Percentiles rank a stretch among this genome's conserved stretches.
phyloP scores from a whole-genome alignment of 805 yeast species.

The Komagataella pastoris region DNA sequence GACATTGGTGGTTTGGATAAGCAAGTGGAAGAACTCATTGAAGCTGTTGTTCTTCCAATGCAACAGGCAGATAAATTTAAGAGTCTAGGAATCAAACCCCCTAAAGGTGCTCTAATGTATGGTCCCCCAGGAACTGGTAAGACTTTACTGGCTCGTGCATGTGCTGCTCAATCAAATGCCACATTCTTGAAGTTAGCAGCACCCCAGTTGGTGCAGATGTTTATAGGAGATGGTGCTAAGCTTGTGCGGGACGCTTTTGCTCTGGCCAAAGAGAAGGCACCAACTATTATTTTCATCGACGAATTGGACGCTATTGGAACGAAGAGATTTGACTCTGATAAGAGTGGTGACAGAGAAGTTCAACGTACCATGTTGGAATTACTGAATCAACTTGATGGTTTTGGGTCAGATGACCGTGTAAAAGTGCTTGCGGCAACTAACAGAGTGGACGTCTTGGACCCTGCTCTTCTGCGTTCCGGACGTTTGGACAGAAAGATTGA shows the following conservation, averaged over 20 bases:
- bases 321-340: slow-evolving; percentile 93
- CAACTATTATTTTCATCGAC: slow-evolving; percentile 94
- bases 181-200: slow-evolving; percentile 94
- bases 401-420: slow-evolving; percentile 93
- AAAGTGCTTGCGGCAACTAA: slow-evolving; percentile 97
- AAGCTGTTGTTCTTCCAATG: slow-evolving; percentile 97
- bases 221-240: slow-evolving; percentile 98
- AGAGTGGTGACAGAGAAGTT: slow-evolving; percentile 96
- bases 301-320: slow-evolving; percentile 99
- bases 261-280: slow-evolving; percentile 95
- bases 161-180: slow-evolving; percentile 98
- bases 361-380: slow-evolving; percentile 99
- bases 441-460: slow-evolving; percentile 95
- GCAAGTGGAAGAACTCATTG: slow-evolving; percentile 95
- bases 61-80: slow-evolving; percentile 95
- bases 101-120: slow-evolving; percentile 96
- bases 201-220: slow-evolving; percentile 96
- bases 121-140: slow-evolving; percentile 99
- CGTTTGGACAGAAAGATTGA: slow-evolving; percentile 96
- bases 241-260: slow-evolving; percentile 96
- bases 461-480: slow-evolving; percentile 96
- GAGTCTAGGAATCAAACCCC: slow-evolving; percentile 93
- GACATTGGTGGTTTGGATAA: slow-evolving; percentile 98
- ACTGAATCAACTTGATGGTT: slow-evolving; percentile 94
- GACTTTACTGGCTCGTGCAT: slow-evolving; percentile 92